These are phyloP conservation scores for Lactarius vividus DNA, from an alignment of 768 basidiomycete species.

Conservation along the genomic window DNA sequence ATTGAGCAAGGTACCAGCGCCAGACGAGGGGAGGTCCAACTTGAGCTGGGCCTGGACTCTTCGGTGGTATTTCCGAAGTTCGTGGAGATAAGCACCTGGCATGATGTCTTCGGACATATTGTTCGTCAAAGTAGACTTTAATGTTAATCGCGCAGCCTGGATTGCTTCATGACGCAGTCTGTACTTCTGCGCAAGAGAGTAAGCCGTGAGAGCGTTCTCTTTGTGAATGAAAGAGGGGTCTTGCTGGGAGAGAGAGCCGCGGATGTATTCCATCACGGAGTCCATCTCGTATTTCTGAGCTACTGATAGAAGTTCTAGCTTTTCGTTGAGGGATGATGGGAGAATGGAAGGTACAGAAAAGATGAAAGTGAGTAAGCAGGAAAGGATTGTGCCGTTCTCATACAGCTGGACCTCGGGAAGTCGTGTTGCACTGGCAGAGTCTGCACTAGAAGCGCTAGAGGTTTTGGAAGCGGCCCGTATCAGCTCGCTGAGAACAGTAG, in stretches of 20 bases:
- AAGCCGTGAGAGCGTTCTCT: conserved; percentile 3
- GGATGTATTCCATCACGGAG: neutral
- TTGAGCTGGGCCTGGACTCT: neutral
- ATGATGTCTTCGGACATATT: neutral
- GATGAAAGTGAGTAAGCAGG: conserved; percentile 10
- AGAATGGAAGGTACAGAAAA: conserved; percentile 2
- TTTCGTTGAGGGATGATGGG: neutral
- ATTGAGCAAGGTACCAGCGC: neutral
- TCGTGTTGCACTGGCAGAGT: neutral
- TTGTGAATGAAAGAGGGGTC: neutral
- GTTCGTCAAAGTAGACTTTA: neutral
- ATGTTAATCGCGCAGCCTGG: neutral
- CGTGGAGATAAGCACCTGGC: neutral
- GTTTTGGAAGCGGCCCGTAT: neutral
- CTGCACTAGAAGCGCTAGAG: neutral
- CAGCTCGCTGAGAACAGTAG: conserved; percentile 36
- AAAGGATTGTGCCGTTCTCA: neutral
- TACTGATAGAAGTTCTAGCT: conserved; percentile 1
- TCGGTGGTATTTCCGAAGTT: conserved; percentile 12
- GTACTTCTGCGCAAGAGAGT: neutral
- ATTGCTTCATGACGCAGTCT: conserved; percentile 1
- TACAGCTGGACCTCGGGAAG: conserved; percentile 6
- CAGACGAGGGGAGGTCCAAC: neutral
- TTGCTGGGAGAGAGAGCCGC: neutral
- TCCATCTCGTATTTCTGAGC: conserved; percentile 18